Conservation (phyloP, 139 green algal genomes). For the Edaphochlamys debaryana region DNA sequence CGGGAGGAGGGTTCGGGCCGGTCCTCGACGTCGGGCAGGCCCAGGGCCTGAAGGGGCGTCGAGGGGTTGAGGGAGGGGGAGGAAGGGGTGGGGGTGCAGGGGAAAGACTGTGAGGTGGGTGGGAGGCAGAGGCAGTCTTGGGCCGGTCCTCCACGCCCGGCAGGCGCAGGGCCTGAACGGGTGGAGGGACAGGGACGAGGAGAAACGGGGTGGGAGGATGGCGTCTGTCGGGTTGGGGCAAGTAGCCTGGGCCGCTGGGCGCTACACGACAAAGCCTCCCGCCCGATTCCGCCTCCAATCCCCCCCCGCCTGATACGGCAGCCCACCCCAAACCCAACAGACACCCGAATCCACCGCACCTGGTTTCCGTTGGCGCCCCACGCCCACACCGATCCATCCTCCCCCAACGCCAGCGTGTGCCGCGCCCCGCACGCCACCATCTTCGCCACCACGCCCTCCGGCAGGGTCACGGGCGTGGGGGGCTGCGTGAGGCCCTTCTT, state of each 20-base stretch:
- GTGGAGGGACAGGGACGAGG: too few species aligned
- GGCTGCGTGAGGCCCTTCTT: slow-evolving; percentile 5
- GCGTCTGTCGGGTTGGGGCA: too few species aligned
- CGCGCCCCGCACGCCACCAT: slow-evolving; percentile 46
- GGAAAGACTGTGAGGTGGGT: too few species aligned
- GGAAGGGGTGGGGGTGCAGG: too few species aligned
- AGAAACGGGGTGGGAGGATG: background rate
- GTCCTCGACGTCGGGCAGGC: slow-evolving; percentile 31
- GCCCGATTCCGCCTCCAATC: too few species aligned
- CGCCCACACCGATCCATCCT: slow-evolving; percentile 62
- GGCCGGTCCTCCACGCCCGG: too few species aligned
- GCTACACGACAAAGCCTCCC: too few species aligned
- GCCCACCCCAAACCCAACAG: too few species aligned
- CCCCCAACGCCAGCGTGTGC: slow-evolving; percentile 65
- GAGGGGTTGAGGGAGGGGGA: too few species aligned
- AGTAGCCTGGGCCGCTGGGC: too few species aligned
- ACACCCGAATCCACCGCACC: background rate
- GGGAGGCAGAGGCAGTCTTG: background rate
- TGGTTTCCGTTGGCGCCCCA: slow-evolving; percentile 66
- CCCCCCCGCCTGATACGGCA: too few species aligned
- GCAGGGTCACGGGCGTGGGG: slow-evolving; percentile 5
- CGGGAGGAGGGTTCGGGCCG: background rate
- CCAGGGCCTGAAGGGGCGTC: slow-evolving; percentile 14
- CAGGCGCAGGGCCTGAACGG: too few species aligned
- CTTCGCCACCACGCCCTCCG: background rate